These are phyloP conservation scores for Globisporangium middletonii DNA, from an alignment of 352 stramenopile genomes.

Conservation along the genomic window DNA sequence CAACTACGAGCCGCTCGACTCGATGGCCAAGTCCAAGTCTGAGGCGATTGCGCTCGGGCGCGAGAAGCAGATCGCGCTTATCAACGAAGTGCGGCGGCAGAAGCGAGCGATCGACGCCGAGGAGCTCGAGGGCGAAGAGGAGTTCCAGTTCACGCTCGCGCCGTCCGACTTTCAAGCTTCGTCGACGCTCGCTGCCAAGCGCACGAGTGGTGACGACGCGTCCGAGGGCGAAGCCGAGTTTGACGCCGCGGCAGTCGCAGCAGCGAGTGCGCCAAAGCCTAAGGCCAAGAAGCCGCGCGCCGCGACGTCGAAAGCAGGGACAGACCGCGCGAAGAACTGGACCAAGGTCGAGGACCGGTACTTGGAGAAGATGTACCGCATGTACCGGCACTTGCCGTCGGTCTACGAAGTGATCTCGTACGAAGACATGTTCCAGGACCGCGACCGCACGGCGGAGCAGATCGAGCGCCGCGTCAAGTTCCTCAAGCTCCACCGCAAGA, in stretches of 20 bases:
- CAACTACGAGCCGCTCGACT: conserved; percentile 67
- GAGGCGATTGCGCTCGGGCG: conserved; percentile 58
- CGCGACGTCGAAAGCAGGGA: conserved; percentile 13
- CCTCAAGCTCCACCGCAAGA: conserved; percentile 72
- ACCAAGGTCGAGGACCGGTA: conserved; percentile 80
- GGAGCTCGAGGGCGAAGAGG: conserved; percentile 72
- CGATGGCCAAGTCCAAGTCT: conserved; percentile 51
- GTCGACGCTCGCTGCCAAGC: conserved; percentile 25
- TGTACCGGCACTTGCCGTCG: conserved; percentile 74
- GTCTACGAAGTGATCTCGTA: conserved; percentile 87
- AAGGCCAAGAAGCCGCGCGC: conserved; percentile 9
- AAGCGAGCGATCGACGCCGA: conserved; percentile 68
- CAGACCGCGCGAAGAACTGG: conserved; percentile 71
- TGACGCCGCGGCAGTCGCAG: conserved; percentile 1
- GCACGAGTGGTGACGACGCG: background rate
- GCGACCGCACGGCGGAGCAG: conserved; percentile 74
- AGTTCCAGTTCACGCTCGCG: conserved; percentile 70
- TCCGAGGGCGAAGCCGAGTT: conserved; percentile 22
- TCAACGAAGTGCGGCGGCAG: conserved; percentile 61
- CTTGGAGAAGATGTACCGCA: conserved; percentile 69
- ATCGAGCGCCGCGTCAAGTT: conserved; percentile 83
- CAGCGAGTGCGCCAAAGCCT: background rate
- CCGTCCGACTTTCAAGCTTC: conserved; percentile 57
- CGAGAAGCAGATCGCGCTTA: conserved; percentile 44
- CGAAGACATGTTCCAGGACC: conserved; percentile 88